A percentile compares a stretch with the other conserved stretches of the same genome.
These are phyloP conservation scores for Thermothielavioides terrestris DNA, from an alignment of 495 filamentous ascomycete species.

Conservation along the genomic window DNA sequence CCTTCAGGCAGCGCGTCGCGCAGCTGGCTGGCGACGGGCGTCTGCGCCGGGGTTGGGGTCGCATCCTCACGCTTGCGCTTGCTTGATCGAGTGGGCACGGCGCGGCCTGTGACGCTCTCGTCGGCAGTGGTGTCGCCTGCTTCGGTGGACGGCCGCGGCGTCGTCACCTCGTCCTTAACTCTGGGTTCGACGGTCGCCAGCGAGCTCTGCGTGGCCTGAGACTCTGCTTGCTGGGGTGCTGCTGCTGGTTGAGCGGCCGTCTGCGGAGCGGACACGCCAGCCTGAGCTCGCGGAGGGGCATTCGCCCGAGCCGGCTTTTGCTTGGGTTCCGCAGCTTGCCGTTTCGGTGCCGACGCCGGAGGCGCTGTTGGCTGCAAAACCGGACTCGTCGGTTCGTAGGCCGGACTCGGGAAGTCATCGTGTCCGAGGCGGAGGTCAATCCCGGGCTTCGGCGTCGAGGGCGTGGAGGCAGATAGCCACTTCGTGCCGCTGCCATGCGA, in stretches of 20 bases:
- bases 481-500: constrained; percentile 37
- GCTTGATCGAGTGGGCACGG: constrained; percentile 15
- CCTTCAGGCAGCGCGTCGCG: constrained; percentile 6
- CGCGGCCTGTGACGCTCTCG: constrained; percentile 28
- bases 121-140: constrained; percentile 43
- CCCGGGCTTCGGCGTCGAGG: constrained; percentile 35
- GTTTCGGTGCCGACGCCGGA: background rate
- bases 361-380: constrained; percentile 7
- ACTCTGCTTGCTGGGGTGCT: constrained; percentile 1
- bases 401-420: constrained; percentile 32
- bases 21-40: constrained; percentile 7
- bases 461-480: constrained; percentile 38
- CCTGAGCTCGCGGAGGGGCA: constrained; percentile 3
- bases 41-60: constrained; percentile 20
- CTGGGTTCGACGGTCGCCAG: constrained; percentile 19
- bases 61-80: constrained; percentile 43
- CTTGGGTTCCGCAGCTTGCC: constrained; percentile 5
- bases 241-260: constrained; percentile 29
- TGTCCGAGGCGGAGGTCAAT: constrained; percentile 17
- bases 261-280: constrained; percentile 3
- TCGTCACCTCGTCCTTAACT: constrained; percentile 62
- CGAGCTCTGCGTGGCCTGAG: constrained; percentile 16
- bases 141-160: constrained; percentile 47
- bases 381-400: constrained; percentile 41
- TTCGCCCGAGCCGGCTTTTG: constrained; percentile 8